These are phyloP conservation scores for Fragosphaeria purpurea DNA, from an alignment of 2,329 filamentous ascomycete species.

Conservation along the genomic window DNA sequence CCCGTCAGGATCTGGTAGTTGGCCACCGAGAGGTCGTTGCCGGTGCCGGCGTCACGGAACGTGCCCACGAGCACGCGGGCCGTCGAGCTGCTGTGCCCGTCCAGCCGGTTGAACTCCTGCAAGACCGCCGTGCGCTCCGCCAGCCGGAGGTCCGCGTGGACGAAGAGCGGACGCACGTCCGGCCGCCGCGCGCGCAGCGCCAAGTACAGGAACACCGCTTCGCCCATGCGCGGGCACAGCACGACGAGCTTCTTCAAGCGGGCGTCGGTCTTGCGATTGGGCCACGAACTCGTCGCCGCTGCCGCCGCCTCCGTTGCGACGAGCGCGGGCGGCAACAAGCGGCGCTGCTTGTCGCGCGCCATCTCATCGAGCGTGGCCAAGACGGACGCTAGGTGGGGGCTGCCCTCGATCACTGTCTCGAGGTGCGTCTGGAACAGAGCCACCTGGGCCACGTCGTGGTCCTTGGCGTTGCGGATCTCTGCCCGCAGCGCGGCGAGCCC, in stretches of 20 bases:
- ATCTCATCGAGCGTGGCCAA: constrained; percentile 12
- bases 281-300: neutral
- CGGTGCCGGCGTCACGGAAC: constrained; percentile 15
- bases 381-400: constrained; percentile 11
- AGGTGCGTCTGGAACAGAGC: constrained; percentile 11
- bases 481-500: constrained; percentile 51
- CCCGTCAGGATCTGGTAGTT: constrained; percentile 17
- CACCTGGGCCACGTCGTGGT: constrained; percentile 10
- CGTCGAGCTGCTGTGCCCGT: neutral
- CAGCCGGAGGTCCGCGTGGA: constrained; percentile 13
- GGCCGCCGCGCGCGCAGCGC: constrained; percentile 13
- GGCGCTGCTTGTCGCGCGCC: constrained; percentile 7
- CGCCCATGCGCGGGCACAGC: constrained; percentile 15
- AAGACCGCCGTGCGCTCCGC: constrained; percentile 12
- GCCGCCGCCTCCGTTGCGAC: neutral
- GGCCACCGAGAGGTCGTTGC: constrained; percentile 13
- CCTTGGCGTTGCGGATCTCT: constrained; percentile 9
- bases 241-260: constrained; percentile 16
- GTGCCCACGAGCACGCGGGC: constrained; percentile 11
- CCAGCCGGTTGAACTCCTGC: constrained; percentile 10
- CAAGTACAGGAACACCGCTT: constrained; percentile 15
- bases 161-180: constrained; percentile 6
- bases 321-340: constrained; percentile 3
- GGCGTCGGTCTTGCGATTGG: constrained; percentile 3
- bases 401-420: constrained; percentile 10